A percentile compares a stretch with the other conserved stretches of the same genome.
Evolutionary conservation across 1,284 basidiomycete genomes (phyloP).

Genomic region (Laetiporus sulphureus): DNA sequence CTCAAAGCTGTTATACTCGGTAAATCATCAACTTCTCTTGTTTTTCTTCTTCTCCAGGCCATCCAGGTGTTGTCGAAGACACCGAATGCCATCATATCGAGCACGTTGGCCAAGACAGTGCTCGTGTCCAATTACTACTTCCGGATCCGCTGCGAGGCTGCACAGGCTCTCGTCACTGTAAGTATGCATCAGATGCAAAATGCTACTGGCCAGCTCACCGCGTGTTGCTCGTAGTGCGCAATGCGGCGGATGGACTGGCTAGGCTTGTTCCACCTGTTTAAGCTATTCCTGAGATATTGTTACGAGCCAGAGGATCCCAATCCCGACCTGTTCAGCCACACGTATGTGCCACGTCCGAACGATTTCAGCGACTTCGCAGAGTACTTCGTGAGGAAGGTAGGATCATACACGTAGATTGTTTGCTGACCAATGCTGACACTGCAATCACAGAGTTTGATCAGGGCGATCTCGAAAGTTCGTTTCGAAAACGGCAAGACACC

Average conservation of each 20-base stretch:
- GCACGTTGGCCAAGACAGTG: slow-evolving; percentile 88
- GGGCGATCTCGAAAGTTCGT: slow-evolving; percentile 79
- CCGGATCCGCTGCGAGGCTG: slow-evolving; percentile 95
- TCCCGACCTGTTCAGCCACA: slow-evolving; percentile 77
- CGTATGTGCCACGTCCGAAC: slow-evolving; percentile 88
- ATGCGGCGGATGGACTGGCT: slow-evolving; percentile 76
- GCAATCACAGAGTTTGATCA: slow-evolving; percentile 56
- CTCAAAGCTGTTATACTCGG: no score
- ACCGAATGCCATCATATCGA: slow-evolving; percentile 87
- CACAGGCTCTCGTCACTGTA: slow-evolving; percentile 78
- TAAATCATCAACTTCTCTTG: no score
- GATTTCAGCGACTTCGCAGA: slow-evolving; percentile 90
- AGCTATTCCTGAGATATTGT: slow-evolving; percentile 91
- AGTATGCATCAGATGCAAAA: slow-evolving; percentile 24
- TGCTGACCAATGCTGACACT: slow-evolving; percentile 5
- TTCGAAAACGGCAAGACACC: slow-evolving; percentile 86
- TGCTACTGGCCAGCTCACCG: background rate
- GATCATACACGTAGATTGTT: slow-evolving; percentile 13
- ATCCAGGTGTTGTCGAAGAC: slow-evolving; percentile 78
- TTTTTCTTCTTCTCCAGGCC: slow-evolving; percentile 46
- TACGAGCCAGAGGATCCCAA: slow-evolving; percentile 77
- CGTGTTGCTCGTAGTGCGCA: slow-evolving; percentile 57
- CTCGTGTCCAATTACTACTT: slow-evolving; percentile 96
- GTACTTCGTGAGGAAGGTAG: slow-evolving; percentile 91
- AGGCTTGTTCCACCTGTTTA: slow-evolving; percentile 94